These are phyloP conservation scores for Globisporangium nagaii DNA, from an alignment of 352 stramenopile species.

Conservation along the genomic window DNA sequence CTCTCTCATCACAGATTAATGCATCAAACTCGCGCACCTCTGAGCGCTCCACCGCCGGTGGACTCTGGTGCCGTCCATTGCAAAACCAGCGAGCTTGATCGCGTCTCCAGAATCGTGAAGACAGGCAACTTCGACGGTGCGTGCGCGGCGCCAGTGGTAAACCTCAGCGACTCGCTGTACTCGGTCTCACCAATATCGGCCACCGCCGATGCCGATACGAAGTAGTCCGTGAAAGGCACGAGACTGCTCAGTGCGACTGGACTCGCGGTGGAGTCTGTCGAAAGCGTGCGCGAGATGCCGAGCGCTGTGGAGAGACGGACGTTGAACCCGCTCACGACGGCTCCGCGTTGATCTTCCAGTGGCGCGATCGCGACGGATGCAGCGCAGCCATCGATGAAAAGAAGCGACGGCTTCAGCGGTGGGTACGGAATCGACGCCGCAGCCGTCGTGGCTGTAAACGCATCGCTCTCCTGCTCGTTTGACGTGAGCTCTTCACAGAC, in stretches of 20 bases:
- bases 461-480: slow-evolving; percentile 24
- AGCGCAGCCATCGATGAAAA: slow-evolving; percentile 14
- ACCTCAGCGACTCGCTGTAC: slow-evolving; percentile 13
- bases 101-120: slow-evolving; percentile 12
- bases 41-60: slow-evolving; percentile 32
- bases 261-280: background rate
- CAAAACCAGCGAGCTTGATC: slow-evolving; percentile 23
- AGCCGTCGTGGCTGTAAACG: slow-evolving; percentile 18
- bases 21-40: slow-evolving; percentile 16
- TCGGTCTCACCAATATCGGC: slow-evolving; percentile 13
- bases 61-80: slow-evolving; percentile 27
- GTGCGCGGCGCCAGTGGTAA: slow-evolving; percentile 16
- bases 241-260: slow-evolving; percentile 16
- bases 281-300: background rate
- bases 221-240: slow-evolving; percentile 25
- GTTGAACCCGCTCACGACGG: slow-evolving; percentile 8
- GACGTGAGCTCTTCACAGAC: slow-evolving; percentile 30
- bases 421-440: slow-evolving; percentile 19
- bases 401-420: slow-evolving; percentile 14
- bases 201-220: slow-evolving; percentile 8
- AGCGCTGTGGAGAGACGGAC: background rate
- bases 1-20: background rate
- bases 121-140: slow-evolving; percentile 10
- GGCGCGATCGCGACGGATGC: slow-evolving; percentile 12
- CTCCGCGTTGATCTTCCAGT: slow-evolving; percentile 30